These are phyloP conservation scores for Infundibulicybe gibba DNA, from an alignment of 768 basidiomycete species.

Conservation along the genomic window DNA sequence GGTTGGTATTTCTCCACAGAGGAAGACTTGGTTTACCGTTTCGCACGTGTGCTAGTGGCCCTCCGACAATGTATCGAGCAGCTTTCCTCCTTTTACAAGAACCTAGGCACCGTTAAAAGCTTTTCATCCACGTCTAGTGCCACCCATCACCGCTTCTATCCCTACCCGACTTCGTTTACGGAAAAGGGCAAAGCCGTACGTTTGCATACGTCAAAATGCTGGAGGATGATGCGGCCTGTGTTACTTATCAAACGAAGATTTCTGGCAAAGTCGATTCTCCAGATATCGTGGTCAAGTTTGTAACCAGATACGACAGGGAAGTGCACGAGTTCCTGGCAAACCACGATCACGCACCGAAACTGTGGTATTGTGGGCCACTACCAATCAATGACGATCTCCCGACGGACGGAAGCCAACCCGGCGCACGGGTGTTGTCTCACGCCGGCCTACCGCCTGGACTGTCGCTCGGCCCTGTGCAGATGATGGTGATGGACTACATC, in stretches of 20 bases:
- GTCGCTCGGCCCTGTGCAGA: too few species aligned
- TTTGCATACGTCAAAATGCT: conserved; percentile 18
- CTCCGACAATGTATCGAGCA: conserved; percentile 5
- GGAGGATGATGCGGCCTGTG: conserved; percentile 11
- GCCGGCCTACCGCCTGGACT: too few species aligned
- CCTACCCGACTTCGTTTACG: background rate
- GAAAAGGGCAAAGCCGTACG: background rate
- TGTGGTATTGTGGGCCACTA: conserved; percentile 24
- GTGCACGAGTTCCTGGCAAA: conserved; percentile 27
- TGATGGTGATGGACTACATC: too few species aligned
- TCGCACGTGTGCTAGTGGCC: conserved; percentile 15
- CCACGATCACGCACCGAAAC: conserved; percentile 18
- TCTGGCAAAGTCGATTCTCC: background rate
- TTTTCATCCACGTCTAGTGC: background rate
- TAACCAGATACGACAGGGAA: conserved; percentile 23
- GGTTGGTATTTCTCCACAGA: conserved; percentile 8
- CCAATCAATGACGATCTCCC: background rate
- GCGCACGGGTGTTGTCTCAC: too few species aligned
- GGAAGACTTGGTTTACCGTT: conserved; percentile 7
- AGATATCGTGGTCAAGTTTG: conserved; percentile 31
- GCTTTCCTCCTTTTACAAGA: background rate
- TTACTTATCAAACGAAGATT: conserved; percentile 16
- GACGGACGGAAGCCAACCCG: too few species aligned
- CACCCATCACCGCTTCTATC: background rate
- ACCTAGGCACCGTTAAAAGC: background rate